Evolutionary conservation across 768 basidiomycete species (phyloP), one percentile per base, ranked within the genome.

Genomic region (Tylopilus intermedius): DNA sequence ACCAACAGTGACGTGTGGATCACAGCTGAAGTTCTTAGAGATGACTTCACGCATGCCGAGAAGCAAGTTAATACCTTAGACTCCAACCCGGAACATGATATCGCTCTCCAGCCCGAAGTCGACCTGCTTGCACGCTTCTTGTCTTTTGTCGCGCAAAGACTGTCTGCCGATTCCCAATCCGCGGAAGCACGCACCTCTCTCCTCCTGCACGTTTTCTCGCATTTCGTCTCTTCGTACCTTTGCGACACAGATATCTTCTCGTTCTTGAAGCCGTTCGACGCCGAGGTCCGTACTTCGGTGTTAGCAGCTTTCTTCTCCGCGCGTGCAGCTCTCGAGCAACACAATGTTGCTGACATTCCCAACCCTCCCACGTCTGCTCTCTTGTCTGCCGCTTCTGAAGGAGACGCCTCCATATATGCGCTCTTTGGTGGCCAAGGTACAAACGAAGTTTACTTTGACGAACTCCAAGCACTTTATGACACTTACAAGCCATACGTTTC

Each of bases 401-500:
- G 81, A 43, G 79, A 84, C 41, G 86, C 82, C 49, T 88, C 79
- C 44, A 74, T 97, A 62, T 97, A 88, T 72, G 95, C 92, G 47
- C 76, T 99, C 38, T 99, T 99, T 66, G 95, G 95, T 47, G 96
- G 96, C 13, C 96, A 99, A 71, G 96, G 96, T 53, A 91, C 88
- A 54, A 98, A 98, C 71, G 96, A 98, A 66, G 89, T 95, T 54
- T 99, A 98, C 75, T 93, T 97, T 68, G 90, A 95, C 68, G 96
- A 98, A 69, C 79, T 99, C 18, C 90, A 95, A 73, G 74, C 77
- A 46, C 84, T 98, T 47, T 94, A 90, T 72, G 88, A 96, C 72
- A 88, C 82, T 55, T 98, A 99, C 78, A 82, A 77, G 57, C 87
- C 94, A 10, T 95, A 92, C 65, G 84, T 97, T 58, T 74, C 78